Evolutionary conservation across 805 yeast genomes (phyloP).

Genomic region (Monosporozyma solicola): DNA sequence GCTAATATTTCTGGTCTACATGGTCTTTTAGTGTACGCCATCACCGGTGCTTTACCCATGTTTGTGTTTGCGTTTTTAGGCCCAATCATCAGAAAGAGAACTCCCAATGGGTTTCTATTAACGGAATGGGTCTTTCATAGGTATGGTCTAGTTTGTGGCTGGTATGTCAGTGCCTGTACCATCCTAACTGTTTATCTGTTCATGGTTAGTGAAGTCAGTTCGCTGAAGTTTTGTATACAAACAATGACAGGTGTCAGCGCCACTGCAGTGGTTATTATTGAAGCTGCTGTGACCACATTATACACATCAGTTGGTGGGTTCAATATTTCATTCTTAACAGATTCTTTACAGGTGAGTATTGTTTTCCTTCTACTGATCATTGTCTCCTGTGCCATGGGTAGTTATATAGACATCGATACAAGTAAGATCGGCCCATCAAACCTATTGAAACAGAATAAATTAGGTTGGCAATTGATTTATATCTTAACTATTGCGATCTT

Average conservation of each 20-base stretch:
- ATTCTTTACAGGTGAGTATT: constrained; percentile 70
- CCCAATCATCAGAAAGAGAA: constrained; percentile 63
- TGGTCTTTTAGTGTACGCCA: constrained; percentile 72
- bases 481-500: constrained; percentile 79
- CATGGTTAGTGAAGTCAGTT: constrained; percentile 81
- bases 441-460: constrained; percentile 51
- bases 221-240: constrained; percentile 66
- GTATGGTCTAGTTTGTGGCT: constrained; percentile 62
- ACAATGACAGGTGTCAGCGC: constrained; percentile 73
- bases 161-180: constrained; percentile 73
- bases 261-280: constrained; percentile 71
- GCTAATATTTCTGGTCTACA: constrained; percentile 82
- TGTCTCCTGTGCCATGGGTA: constrained; percentile 71
- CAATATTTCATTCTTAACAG: constrained; percentile 79
- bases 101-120: constrained; percentile 85
- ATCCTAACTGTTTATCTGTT: constrained; percentile 76
- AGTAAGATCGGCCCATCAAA: constrained; percentile 57
- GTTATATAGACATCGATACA: constrained; percentile 51
- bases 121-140: constrained; percentile 92
- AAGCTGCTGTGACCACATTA: constrained; percentile 77
- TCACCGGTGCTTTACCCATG: constrained; percentile 77
- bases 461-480: constrained; percentile 87
- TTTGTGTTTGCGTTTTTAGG: constrained; percentile 76
- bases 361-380: constrained; percentile 60
- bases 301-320: constrained; percentile 88